Evolutionary conservation across 257 asterid genomes (phyloP).

Genomic region (Haberlea rhodopensis): DNA sequence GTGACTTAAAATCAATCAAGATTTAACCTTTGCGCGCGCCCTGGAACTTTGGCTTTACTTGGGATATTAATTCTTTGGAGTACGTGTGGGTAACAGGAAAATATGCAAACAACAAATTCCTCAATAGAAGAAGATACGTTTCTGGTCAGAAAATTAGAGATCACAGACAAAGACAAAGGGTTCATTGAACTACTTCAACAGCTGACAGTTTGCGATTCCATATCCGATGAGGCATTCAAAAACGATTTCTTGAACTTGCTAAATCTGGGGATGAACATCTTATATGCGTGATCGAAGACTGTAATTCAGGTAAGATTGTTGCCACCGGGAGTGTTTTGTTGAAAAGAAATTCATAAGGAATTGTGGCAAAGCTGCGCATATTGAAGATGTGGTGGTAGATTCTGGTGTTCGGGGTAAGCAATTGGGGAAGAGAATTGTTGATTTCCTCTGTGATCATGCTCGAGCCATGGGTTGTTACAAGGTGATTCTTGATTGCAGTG

Average conservation of each 20-base stretch:
- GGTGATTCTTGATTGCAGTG: constrained; percentile 79
- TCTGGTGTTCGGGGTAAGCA: constrained; percentile 63
- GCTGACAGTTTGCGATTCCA: constrained; percentile 58
- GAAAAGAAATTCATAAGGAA: constrained; percentile 72
- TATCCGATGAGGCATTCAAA: constrained; percentile 55
- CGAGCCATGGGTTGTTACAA: constrained; percentile 69
- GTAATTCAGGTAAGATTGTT: constrained; percentile 46
- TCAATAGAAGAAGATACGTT: constrained; percentile 35
- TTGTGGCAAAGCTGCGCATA: constrained; percentile 80
- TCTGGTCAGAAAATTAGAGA: constrained; percentile 58
- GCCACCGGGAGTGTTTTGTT: constrained; percentile 75
- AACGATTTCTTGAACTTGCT: constrained; percentile 49
- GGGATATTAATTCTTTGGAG: no score
- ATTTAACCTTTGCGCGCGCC: no score
- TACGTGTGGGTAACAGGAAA: not conserved
- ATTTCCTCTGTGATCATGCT: constrained; percentile 66
- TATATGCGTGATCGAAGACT: constrained; percentile 66
- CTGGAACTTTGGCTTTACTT: no score
- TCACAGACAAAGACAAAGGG: constrained; percentile 64
- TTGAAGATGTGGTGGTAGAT: constrained; percentile 94
- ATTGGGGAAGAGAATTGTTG: constrained; percentile 67
- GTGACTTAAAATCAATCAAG: no score
- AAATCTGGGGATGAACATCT: constrained; percentile 61
- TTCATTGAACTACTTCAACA: constrained; percentile 65
- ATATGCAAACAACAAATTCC: constrained; percentile 33